These are phyloP conservation scores for Metarhizium guizhouense DNA, from an alignment of 2,329 filamentous ascomycete genomes.

Conservation along the genomic window DNA sequence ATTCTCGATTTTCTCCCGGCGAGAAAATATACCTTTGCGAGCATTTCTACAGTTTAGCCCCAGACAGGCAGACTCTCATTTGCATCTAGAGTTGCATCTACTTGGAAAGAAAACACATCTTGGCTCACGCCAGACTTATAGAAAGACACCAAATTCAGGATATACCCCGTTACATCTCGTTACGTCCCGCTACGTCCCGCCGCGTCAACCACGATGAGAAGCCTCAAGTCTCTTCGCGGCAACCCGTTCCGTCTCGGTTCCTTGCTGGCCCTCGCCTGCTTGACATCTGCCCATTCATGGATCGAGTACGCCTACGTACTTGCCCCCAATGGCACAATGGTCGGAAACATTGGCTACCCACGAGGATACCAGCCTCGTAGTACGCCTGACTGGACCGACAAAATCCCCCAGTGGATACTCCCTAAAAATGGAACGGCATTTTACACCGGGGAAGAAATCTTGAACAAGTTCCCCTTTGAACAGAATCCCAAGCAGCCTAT, in stretches of 20 bases:
- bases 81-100: neutral
- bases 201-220: neutral
- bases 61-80: neutral
- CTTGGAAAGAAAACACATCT: neutral
- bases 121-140: neutral
- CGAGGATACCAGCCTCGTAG: slow-evolving; percentile 57
- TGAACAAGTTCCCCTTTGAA: slow-evolving; percentile 26
- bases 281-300: slow-evolving; percentile 63
- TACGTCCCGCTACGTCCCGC: neutral
- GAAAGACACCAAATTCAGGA: slow-evolving; percentile 5
- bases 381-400: slow-evolving; percentile 46
- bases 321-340: slow-evolving; percentile 62
- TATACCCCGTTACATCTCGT: neutral
- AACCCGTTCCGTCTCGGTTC: slow-evolving; percentile 10
- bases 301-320: slow-evolving; percentile 68
- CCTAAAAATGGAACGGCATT: slow-evolving; percentile 52
- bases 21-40: neutral
- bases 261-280: slow-evolving; percentile 20
- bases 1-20: neutral
- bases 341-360: slow-evolving; percentile 63
- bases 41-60: neutral
- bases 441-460: slow-evolving; percentile 52
- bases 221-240: neutral
- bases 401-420: slow-evolving; percentile 52
- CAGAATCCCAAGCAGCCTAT: slow-evolving; percentile 46